Evolutionary conservation across 2,329 filamentous ascomycete species (phyloP).

Genomic region (Byssoonygena ceratinophila): DNA sequence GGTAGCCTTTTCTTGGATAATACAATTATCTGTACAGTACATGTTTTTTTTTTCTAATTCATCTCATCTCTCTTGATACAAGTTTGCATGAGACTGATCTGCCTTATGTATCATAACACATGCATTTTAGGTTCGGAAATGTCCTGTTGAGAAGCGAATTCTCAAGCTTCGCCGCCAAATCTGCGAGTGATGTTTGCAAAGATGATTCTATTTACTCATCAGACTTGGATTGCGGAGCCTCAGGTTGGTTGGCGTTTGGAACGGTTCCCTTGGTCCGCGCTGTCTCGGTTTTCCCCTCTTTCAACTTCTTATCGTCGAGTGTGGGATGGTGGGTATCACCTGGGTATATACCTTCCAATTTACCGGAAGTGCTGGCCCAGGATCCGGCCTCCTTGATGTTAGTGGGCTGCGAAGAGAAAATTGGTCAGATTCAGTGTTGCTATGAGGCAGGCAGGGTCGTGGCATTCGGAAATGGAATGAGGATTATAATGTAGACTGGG

Average conservation of each 20-base stretch:
- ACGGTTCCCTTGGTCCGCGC: conserved; percentile 46
- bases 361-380: conserved; percentile 3
- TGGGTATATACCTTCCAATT: background rate
- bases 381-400: background rate
- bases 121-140: background rate
- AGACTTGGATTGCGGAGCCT: background rate
- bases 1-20: background rate
- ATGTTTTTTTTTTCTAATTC: background rate
- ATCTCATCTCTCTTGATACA: background rate
- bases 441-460: background rate
- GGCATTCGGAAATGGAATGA: background rate
- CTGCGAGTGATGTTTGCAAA: background rate
- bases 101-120: background rate
- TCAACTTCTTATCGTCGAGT: background rate
- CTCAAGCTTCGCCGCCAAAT: too few relatives aligned
- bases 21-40: conserved; percentile 9
- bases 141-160: background rate
- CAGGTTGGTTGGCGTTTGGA: background rate
- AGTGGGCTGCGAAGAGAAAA: background rate
- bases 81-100: background rate
- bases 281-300: conserved; percentile 44
- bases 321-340: background rate
- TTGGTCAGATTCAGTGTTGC: background rate
- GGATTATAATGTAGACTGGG: background rate
- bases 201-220: conserved; percentile 12